Conservation (phyloP, 805 yeast species). For the Yamadazyma sp. region DNA sequence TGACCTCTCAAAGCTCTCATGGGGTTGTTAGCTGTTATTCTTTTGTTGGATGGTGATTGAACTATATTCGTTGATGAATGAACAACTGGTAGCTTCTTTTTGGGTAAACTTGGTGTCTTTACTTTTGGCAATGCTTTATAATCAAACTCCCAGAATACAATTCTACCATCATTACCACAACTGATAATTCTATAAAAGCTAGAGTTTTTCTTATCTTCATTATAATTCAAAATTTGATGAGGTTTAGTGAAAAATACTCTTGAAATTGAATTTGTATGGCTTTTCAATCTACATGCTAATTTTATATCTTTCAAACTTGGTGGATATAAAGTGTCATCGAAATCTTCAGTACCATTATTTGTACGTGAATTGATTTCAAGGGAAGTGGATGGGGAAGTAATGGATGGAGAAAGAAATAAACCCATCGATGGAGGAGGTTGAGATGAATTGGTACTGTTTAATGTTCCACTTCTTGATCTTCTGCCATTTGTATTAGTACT, state of each 20-base stretch:
- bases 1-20: slow-evolving; percentile 6
- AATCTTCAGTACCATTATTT: slow-evolving; percentile 2
- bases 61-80: neutral
- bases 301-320: slow-evolving; percentile 36
- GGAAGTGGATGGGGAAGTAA: slow-evolving; percentile 21
- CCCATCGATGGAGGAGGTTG: slow-evolving; percentile 7
- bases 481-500: slow-evolving; percentile 15
- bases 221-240: slow-evolving; percentile 9
- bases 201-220: slow-evolving; percentile 6
- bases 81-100: slow-evolving; percentile 1
- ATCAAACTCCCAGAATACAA: slow-evolving; percentile 44
- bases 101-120: slow-evolving; percentile 14
- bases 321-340: slow-evolving; percentile 19
- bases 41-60: slow-evolving; percentile 1
- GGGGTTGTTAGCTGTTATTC: slow-evolving; percentile 1
- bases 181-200: slow-evolving; percentile 32
- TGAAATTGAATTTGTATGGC: slow-evolving; percentile 37
- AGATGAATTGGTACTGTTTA: slow-evolving; percentile 24
- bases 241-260: slow-evolving; percentile 24
- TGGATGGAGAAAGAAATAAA: slow-evolving; percentile 20
- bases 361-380: slow-evolving; percentile 13
- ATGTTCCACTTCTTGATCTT: slow-evolving; percentile 40
- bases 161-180: slow-evolving; percentile 39
- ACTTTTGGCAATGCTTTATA: slow-evolving; percentile 38
- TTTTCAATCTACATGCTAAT: slow-evolving; percentile 35